Evolutionary conservation across 129 eudicot genomes (phyloP).

Genomic region (sunflower (Helianthus annuus)): DNA sequence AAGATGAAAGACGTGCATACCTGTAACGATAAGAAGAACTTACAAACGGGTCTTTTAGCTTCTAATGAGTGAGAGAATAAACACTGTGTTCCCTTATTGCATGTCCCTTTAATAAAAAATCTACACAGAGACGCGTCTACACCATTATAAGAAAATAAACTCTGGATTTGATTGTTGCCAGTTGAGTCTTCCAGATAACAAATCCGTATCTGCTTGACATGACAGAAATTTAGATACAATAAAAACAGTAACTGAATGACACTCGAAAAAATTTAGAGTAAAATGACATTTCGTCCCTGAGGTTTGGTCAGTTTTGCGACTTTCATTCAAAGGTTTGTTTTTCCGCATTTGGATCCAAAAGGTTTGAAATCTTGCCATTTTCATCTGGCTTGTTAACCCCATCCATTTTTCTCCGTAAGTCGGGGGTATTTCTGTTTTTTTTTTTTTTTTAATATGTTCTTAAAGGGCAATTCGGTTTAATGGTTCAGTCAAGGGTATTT

Average conservation of each 20-base stretch:
- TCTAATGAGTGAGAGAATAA: slow-evolving; percentile 65
- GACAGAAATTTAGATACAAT: slow-evolving; percentile 21
- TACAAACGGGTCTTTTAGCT: slow-evolving; percentile 69
- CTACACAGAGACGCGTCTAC: slow-evolving; percentile 57
- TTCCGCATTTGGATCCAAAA: too few relatives aligned
- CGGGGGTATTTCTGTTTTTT: too few relatives aligned
- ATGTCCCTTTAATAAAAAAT: slow-evolving; percentile 64
- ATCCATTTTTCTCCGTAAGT: too few relatives aligned
- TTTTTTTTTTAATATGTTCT: too few relatives aligned
- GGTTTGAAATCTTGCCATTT: too few relatives aligned
- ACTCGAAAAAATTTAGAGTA: not conserved
- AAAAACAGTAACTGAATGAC: slow-evolving; percentile 19
- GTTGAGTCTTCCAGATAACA: slow-evolving; percentile 42
- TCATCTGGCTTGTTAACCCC: too few relatives aligned
- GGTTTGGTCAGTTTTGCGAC: too few relatives aligned
- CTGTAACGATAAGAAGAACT: slow-evolving; percentile 73
- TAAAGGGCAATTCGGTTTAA: too few relatives aligned
- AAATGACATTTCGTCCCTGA: too few relatives aligned
- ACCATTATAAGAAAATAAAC: slow-evolving; percentile 10
- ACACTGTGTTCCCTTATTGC: slow-evolving; percentile 76
- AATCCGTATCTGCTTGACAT: slow-evolving; percentile 57
- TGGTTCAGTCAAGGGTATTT: too few relatives aligned
- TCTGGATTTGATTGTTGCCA: slow-evolving; percentile 28
- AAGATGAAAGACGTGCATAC: slow-evolving; percentile 34
- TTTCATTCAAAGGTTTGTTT: too few relatives aligned